These are phyloP conservation scores for Oidium heveae DNA, from an alignment of 2,329 filamentous ascomycete species.

Conservation along the genomic window DNA sequence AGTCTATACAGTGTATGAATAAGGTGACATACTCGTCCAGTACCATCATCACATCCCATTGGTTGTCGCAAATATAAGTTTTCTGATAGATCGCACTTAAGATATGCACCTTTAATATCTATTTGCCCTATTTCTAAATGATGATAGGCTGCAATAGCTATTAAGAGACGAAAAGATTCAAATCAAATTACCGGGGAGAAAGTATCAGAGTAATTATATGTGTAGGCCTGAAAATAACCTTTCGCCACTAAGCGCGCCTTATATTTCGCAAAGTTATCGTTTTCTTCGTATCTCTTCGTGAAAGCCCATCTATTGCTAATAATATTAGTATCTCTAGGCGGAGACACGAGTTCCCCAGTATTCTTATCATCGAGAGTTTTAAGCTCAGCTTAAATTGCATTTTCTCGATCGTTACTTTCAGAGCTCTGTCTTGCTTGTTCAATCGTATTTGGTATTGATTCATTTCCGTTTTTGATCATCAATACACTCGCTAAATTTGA, in stretches of 20 bases:
- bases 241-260: conserved; percentile 8
- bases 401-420: background rate
- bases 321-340: background rate
- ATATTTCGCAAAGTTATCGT: conserved; percentile 6
- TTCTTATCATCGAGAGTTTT: background rate
- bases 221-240: conserved; percentile 4
- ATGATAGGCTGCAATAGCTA: background rate
- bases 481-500: too few species aligned
- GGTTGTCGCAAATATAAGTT: too few species aligned
- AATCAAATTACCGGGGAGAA: background rate
- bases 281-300: conserved; percentile 9
- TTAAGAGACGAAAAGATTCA: background rate
- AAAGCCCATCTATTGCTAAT: background rate
- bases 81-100: too few species aligned
- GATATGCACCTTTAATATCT: background rate
- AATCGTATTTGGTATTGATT: too few species aligned
- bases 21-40: too few species aligned
- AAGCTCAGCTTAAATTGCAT: background rate
- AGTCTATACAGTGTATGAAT: too few species aligned
- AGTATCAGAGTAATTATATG: background rate
- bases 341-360: background rate
- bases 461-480: too few species aligned
- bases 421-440: background rate
- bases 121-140: background rate
- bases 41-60: too few species aligned